phyloP scores from a whole-genome alignment of 176 grass and related monocot genomes.

The Calamus simplicifolius region DNA sequence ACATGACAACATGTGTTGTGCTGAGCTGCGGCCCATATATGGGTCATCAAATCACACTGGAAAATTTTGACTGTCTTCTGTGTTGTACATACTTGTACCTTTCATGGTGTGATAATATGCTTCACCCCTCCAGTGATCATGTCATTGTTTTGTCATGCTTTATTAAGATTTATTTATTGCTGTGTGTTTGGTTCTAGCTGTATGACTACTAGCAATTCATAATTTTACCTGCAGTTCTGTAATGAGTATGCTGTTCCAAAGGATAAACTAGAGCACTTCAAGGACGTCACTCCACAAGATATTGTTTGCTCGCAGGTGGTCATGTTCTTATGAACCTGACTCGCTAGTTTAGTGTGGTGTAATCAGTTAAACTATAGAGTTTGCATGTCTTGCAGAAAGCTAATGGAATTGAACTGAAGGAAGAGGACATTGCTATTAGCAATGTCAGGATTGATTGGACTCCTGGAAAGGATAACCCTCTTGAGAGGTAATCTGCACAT shows the following conservation, averaged over 20 bases:
- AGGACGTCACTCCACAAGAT: conserved; percentile 68
- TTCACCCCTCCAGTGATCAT: not conserved
- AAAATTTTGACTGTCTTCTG: no score
- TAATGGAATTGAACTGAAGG: conserved; percentile 45
- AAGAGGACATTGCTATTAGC: conserved; percentile 80
- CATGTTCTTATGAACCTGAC: not conserved
- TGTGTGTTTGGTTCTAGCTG: not conserved
- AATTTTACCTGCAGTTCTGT: conserved; percentile 58
- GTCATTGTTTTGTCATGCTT: not conserved
- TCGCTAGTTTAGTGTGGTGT: not conserved
- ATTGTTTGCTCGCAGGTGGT: conserved; percentile 84
- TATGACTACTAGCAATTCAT: no score
- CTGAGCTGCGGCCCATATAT: no score
- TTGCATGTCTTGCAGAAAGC: conserved; percentile 36
- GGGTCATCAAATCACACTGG: no score
- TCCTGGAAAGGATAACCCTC: conserved; percentile 73
- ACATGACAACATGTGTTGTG: no score
- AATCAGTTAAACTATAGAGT: not conserved
- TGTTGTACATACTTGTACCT: no score
- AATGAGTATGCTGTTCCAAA: conserved; percentile 95
- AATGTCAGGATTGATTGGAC: conserved; percentile 97
- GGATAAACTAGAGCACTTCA: conserved; percentile 84
- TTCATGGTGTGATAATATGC: not conserved
- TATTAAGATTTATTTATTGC: not conserved
- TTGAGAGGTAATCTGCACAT: conserved; percentile 53